Conservation (phyloP, 352 stramenopile genomes). For the Phytophthora sansomeana region DNA sequence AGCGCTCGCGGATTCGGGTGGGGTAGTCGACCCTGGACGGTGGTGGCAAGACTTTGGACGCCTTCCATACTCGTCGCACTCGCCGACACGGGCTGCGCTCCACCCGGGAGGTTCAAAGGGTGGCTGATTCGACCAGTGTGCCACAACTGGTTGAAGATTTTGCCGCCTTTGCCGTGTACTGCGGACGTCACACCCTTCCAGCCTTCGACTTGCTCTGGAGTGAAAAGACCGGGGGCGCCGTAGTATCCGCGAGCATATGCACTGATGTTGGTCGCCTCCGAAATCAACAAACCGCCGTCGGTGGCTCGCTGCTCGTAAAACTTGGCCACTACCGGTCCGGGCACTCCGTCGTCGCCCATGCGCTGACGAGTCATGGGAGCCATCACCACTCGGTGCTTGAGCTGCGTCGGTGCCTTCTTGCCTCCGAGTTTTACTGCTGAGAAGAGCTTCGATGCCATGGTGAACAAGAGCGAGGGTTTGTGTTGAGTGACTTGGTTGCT, state of each 20-base stretch:
- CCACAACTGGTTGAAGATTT: slow-evolving; percentile 89
- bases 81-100: slow-evolving; percentile 55
- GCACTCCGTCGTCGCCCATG: slow-evolving; percentile 44
- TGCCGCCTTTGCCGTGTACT: slow-evolving; percentile 81
- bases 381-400: slow-evolving; percentile 77
- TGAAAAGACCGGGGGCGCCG: slow-evolving; percentile 63
- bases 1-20: slow-evolving; percentile 70
- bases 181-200: slow-evolving; percentile 72
- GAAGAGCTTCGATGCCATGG: slow-evolving; percentile 51
- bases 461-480: neutral
- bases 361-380: slow-evolving; percentile 64
- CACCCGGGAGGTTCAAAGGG: slow-evolving; percentile 54
- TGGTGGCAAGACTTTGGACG: slow-evolving; percentile 39
- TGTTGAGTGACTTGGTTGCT: slow-evolving; percentile 9
- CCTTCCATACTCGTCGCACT: slow-evolving; percentile 43
- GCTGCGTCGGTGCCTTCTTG: slow-evolving; percentile 37
- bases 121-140: slow-evolving; percentile 80
- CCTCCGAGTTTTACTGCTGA: slow-evolving; percentile 55
- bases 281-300: slow-evolving; percentile 61
- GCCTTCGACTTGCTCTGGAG: slow-evolving; percentile 50
- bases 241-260: slow-evolving; percentile 49
- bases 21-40: slow-evolving; percentile 40
- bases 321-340: slow-evolving; percentile 40
- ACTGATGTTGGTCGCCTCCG: slow-evolving; percentile 68
- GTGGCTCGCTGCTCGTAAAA: slow-evolving; percentile 78